Percentiles rank a stretch among this genome's conserved stretches.
Evolutionary conservation across 495 filamentous ascomycete species (phyloP).

Genomic region (Thermothielavioides terrestris): DNA sequence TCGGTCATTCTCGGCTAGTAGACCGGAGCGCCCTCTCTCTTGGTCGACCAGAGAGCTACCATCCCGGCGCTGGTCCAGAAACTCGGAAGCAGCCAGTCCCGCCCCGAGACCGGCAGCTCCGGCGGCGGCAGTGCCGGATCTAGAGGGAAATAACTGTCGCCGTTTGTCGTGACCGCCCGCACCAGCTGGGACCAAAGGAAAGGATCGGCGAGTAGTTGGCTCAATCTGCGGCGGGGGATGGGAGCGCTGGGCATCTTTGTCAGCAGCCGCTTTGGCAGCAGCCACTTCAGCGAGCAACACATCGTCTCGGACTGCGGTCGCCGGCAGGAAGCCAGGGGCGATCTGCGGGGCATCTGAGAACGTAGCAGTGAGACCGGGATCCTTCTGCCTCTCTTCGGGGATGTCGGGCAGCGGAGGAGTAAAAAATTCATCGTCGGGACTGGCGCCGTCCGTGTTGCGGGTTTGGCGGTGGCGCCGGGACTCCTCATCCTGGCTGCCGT

Average conservation of each 20-base stretch:
- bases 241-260: not conserved
- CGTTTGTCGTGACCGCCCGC: not conserved
- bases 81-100: constrained; percentile 9
- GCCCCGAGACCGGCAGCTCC: constrained; percentile 13
- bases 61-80: constrained; percentile 12
- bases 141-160: not conserved
- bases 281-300: constrained; percentile 2
- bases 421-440: not conserved
- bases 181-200: not conserved
- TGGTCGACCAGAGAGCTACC: not conserved
- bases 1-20: not conserved
- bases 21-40: not conserved
- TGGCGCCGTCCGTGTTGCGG: constrained; percentile 3
- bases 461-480: constrained; percentile 8
- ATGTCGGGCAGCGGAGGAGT: constrained; percentile 12
- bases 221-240: not conserved
- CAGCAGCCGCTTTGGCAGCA: too few relatives aligned
- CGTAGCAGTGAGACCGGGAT: not conserved
- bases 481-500: constrained; percentile 22
- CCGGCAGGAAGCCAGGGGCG: constrained; percentile 3
- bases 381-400: constrained; percentile 3
- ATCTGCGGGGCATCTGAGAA: not conserved
- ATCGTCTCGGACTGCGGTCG: constrained; percentile 4
- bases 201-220: not conserved
- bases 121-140: constrained; percentile 8